These are phyloP conservation scores for Escallonia herrerae DNA, from an alignment of 129 eudicot species.

Conservation along the genomic window DNA sequence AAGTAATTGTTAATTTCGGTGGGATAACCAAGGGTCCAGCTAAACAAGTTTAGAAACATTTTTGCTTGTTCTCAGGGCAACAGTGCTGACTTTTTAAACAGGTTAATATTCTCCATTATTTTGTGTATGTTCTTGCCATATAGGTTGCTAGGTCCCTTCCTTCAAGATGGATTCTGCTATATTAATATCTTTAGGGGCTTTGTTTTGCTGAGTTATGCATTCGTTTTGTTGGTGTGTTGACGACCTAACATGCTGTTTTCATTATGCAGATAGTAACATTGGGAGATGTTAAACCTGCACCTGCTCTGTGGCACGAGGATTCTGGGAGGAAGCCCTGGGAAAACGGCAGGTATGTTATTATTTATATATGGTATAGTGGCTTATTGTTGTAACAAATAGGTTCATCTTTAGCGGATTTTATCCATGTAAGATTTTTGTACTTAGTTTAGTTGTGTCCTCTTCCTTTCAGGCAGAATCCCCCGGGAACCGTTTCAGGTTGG, in stretches of 20 bases:
- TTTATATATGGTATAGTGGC: no score
- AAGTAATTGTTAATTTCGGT: no score
- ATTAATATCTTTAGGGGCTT: not conserved
- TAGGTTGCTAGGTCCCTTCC: no score
- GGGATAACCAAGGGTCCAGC: no score
- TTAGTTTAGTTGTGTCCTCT: not conserved
- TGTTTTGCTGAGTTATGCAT: no score
- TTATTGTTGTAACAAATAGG: no score
- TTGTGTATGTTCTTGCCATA: no score
- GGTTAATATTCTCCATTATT: no score
- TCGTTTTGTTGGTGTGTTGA: no score
- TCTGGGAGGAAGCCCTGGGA: constrained; percentile 63
- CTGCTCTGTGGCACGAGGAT: constrained; percentile 90
- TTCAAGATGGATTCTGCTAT: not conserved
- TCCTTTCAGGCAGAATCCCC: constrained; percentile 34
- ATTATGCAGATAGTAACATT: constrained; percentile 52
- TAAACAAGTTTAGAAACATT: no score
- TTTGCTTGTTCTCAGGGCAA: no score
- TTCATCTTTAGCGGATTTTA: not conserved
- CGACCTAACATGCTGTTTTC: not conserved
- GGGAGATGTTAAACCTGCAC: constrained; percentile 71
- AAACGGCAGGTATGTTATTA: constrained; percentile 49
- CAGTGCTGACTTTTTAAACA: no score
- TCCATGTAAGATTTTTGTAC: not conserved
- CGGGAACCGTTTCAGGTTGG: constrained; percentile 51